Conservation (phyloP, 2,329 filamentous ascomycete species). For the Phoma sp. region DNA sequence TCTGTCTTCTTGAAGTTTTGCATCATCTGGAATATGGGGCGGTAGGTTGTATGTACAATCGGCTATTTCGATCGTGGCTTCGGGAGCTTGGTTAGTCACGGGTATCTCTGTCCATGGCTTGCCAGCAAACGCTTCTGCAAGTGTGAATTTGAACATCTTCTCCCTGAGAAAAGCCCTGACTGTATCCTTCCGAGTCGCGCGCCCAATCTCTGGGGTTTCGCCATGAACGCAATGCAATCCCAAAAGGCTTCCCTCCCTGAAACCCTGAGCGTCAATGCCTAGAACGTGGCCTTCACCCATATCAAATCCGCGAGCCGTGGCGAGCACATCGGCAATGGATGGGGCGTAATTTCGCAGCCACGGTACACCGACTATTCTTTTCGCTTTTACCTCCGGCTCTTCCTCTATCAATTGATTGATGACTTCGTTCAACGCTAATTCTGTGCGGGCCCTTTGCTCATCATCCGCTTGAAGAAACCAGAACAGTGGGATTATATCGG, state of each 20-base stretch:
- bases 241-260: background rate
- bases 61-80: background rate
- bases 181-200: background rate
- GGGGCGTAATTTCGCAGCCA: background rate
- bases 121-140: background rate
- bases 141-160: background rate
- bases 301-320: background rate
- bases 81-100: background rate
- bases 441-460: background rate
- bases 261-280: background rate
- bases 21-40: slow-evolving; percentile 31
- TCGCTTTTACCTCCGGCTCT: background rate
- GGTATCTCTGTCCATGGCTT: background rate
- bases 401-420: background rate
- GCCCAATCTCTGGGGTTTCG: slow-evolving; percentile 2
- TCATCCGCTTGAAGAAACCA: background rate
- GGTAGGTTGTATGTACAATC: background rate
- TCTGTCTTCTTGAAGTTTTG: slow-evolving; percentile 47
- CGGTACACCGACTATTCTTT: background rate
- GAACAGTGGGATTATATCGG: background rate
- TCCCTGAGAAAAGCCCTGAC: background rate
- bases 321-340: background rate
- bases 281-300: slow-evolving; percentile 1
- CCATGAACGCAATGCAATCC: background rate
- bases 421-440: background rate